A percentile compares a stretch with the other conserved stretches of the same genome.
Evolutionary conservation across 768 basidiomycete genomes (phyloP).

Genomic region (Lepiota subincarnata): DNA sequence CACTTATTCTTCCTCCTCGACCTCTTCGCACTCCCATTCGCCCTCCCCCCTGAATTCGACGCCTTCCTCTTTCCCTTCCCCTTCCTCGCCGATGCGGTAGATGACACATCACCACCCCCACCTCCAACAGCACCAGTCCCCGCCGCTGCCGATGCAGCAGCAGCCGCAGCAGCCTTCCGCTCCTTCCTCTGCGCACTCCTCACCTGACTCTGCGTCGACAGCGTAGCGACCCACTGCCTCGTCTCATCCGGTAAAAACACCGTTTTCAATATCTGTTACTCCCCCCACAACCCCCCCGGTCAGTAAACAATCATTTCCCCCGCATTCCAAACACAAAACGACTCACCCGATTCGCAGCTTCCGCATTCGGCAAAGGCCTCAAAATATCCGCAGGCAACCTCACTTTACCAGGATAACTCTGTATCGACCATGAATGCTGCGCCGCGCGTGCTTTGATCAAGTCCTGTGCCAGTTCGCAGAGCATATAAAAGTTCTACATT

Average conservation of each 20-base stretch:
- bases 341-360: slow-evolving; percentile 59
- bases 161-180: slow-evolving; percentile 41
- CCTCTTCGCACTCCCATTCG: slow-evolving; percentile 12
- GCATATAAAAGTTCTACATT: slow-evolving; percentile 80
- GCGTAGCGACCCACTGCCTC: slow-evolving; percentile 51
- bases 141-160: too few species aligned
- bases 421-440: slow-evolving; percentile 66
- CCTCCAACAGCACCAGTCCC: background rate
- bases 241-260: slow-evolving; percentile 64
- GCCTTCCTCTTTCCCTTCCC: slow-evolving; percentile 7
- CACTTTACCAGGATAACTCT: slow-evolving; percentile 77
- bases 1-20: slow-evolving; percentile 11
- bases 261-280: slow-evolving; percentile 58
- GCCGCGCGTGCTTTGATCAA: slow-evolving; percentile 72
- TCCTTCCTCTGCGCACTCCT: slow-evolving; percentile 48
- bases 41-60: background rate
- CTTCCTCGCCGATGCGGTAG: background rate
- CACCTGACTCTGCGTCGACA: slow-evolving; percentile 33
- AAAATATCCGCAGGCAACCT: slow-evolving; percentile 82
- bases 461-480: slow-evolving; percentile 87
- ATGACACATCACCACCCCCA: background rate
- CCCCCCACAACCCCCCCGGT: background rate
- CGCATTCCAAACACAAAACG: background rate
- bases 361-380: slow-evolving; percentile 59
- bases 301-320: background rate